Conservation (phyloP, 345 rosid genomes). For the Salix suchowensis region DNA sequence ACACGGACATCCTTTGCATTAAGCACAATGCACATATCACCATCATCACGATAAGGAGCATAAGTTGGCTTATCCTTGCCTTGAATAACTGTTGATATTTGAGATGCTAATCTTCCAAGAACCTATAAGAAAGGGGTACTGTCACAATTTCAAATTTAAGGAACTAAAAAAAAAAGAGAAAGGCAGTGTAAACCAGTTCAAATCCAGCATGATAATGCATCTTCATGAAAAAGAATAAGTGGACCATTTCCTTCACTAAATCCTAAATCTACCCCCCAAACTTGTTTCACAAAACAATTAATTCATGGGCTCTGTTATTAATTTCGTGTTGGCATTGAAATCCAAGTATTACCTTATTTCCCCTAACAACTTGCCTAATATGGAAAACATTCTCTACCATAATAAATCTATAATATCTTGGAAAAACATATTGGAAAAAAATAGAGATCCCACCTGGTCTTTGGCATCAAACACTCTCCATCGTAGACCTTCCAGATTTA, state of each 20-base stretch:
- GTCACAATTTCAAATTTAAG: neutral
- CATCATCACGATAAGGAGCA: slow-evolving; percentile 84
- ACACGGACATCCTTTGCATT: slow-evolving; percentile 87
- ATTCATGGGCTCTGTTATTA: neutral
- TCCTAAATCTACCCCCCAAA: neutral
- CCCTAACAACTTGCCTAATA: neutral
- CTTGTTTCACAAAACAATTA: neutral
- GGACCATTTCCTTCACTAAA: neutral
- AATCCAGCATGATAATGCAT: neutral
- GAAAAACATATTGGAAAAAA: neutral
- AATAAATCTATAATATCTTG: neutral
- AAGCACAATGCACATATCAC: slow-evolving; percentile 92
- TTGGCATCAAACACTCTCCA: slow-evolving; percentile 99
- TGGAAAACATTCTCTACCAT: neutral
- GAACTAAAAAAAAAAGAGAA: neutral
- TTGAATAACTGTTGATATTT: slow-evolving; percentile 81
- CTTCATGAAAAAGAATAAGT: neutral
- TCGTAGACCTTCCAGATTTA: slow-evolving; percentile 83
- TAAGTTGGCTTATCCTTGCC: slow-evolving; percentile 97
- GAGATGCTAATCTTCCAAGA: slow-evolving; percentile 95
- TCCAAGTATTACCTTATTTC: neutral
- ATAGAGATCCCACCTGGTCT: slow-evolving; percentile 64
- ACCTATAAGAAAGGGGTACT: slow-evolving; percentile 38
- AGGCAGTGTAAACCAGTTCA: neutral
- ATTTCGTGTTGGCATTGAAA: neutral